These are phyloP conservation scores for Quercus wislizeni DNA, from an alignment of 306 rosid species.

Conservation along the genomic window DNA sequence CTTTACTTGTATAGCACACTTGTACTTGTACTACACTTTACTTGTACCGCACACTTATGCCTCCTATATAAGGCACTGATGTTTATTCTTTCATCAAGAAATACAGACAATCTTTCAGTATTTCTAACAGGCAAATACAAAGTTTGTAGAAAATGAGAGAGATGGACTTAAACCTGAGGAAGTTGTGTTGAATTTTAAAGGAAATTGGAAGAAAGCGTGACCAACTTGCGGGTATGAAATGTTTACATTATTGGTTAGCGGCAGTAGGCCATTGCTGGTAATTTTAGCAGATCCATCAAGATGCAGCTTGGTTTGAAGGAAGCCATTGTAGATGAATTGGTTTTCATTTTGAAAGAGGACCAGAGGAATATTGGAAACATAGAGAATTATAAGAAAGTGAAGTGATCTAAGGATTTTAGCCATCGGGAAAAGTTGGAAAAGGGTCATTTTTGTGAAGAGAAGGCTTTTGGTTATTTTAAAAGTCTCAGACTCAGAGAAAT, in stretches of 20 bases:
- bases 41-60: no score
- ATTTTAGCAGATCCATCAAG: neutral
- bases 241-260: neutral
- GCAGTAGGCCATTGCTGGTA: neutral
- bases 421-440: neutral
- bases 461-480: neutral
- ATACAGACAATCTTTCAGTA: no score
- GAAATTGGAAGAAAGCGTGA: neutral
- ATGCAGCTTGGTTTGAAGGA: neutral
- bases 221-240: neutral
- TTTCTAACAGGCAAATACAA: neutral
- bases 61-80: no score
- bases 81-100: no score
- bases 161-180: neutral
- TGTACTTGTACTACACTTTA: no score
- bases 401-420: neutral
- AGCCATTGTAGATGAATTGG: neutral
- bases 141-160: conserved; percentile 1
- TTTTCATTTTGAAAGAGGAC: neutral
- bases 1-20: no score
- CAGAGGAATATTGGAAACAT: neutral
- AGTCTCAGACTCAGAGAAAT: neutral
- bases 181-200: neutral
- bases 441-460: neutral
- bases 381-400: neutral